These are phyloP conservation scores for Mortierella sp. DNA, from an alignment of 371 early-diverging fungal species.

Conservation along the genomic window DNA sequence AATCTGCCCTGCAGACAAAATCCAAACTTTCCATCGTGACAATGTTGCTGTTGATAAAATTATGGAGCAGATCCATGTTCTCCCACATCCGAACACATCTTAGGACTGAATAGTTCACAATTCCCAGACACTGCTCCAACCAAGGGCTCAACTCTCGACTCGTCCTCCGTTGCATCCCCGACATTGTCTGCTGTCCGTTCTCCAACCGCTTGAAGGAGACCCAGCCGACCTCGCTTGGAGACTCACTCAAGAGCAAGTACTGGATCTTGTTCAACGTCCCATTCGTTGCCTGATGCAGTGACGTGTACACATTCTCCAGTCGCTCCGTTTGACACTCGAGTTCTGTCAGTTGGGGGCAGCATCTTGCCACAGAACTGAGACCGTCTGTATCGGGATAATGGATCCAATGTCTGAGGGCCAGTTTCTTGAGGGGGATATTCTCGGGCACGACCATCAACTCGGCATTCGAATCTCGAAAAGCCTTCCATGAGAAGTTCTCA, in stretches of 20 bases:
- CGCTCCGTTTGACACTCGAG: constrained; percentile 13
- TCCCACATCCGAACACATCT: constrained; percentile 7
- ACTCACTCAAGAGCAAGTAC: constrained; percentile 6
- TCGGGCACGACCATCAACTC: constrained; percentile 3
- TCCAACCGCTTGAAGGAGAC: not conserved
- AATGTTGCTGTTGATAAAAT: constrained; percentile 16
- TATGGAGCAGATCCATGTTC: not conserved
- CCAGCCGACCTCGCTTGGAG: constrained; percentile 5
- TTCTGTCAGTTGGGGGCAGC: constrained; percentile 12
- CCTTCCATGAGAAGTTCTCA: constrained; percentile 9
- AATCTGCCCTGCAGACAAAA: constrained; percentile 10
- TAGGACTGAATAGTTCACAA: constrained; percentile 2
- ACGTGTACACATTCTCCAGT: not conserved
- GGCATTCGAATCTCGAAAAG: constrained; percentile 9
- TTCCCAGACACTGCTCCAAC: not conserved
- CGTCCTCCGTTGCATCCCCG: constrained; percentile 10
- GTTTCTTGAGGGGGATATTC: constrained; percentile 15
- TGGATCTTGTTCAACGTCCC: not conserved
- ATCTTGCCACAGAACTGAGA: not conserved
- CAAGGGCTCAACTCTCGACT: not conserved
- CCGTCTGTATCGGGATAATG: constrained; percentile 10
- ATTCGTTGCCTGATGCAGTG: not conserved
- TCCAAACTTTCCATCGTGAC: constrained; percentile 12
- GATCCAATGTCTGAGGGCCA: constrained; percentile 18
- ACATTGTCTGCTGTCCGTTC: not conserved